These are phyloP conservation scores for Irpex sp. DNA, from an alignment of 1,284 basidiomycete species.

Conservation along the genomic window DNA sequence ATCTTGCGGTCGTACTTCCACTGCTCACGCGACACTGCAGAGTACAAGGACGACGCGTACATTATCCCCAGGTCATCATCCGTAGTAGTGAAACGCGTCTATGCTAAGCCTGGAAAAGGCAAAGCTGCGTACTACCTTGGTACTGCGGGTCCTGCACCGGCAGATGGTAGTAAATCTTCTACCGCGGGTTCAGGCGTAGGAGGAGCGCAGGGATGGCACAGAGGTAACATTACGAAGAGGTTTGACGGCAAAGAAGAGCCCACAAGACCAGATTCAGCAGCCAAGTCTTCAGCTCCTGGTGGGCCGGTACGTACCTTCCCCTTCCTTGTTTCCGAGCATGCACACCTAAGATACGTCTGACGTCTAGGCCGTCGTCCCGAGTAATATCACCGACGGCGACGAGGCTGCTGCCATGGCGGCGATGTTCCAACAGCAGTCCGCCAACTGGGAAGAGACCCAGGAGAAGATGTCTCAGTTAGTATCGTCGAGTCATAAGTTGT, in stretches of 20 bases:
- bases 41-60: constrained; percentile 89
- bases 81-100: constrained; percentile 89
- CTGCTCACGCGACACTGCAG: constrained; percentile 36
- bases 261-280: constrained; percentile 2
- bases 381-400: constrained; percentile 55
- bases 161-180: constrained; percentile 20
- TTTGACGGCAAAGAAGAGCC: constrained; percentile 85
- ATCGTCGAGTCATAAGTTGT: constrained; percentile 41
- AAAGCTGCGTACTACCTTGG: constrained; percentile 86
- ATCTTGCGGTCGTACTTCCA: background rate
- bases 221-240: constrained; percentile 78
- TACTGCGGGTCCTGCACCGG: constrained; percentile 43
- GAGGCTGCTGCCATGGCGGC: constrained; percentile 90
- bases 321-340: constrained; percentile 5
- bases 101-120: constrained; percentile 88
- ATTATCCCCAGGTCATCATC: constrained; percentile 94
- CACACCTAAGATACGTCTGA: constrained; percentile 5
- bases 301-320: constrained; percentile 19
- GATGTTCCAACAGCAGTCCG: constrained; percentile 90
- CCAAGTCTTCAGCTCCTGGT: constrained; percentile 15
- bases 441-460: constrained; percentile 95
- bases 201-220: constrained; percentile 45
- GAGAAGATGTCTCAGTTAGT: constrained; percentile 97
- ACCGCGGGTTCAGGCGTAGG: constrained; percentile 25
- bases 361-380: constrained; percentile 31